phyloP scores from a whole-genome alignment of 495 filamentous ascomycete species.

The Aspergillus mulundensis region DNA sequence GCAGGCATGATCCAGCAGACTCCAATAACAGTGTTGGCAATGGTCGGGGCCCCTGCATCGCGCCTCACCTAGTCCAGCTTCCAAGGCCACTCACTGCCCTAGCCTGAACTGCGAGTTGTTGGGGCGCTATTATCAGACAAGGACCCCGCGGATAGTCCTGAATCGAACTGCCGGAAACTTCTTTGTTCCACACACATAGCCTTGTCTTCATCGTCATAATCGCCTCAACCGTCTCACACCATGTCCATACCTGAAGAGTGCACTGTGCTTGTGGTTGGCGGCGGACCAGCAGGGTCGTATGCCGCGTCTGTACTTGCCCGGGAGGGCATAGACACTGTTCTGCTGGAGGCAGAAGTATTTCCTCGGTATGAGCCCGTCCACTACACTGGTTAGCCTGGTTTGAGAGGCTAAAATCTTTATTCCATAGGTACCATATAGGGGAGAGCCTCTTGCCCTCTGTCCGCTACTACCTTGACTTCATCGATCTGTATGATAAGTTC shows the following conservation, averaged over 20 bases:
- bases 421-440: slow-evolving; percentile 16
- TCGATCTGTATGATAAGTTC: slow-evolving; percentile 43
- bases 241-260: slow-evolving; percentile 4
- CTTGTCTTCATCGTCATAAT: neutral
- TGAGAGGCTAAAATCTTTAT: neutral
- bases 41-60: neutral
- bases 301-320: slow-evolving; percentile 39
- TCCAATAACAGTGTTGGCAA: neutral
- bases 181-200: neutral
- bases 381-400: neutral
- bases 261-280: slow-evolving; percentile 43
- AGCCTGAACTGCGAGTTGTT: neutral
- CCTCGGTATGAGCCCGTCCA: neutral
- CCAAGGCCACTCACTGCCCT: neutral
- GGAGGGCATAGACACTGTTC: slow-evolving; percentile 38
- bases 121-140: neutral
- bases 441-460: slow-evolving; percentile 50
- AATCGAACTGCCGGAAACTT: neutral
- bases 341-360: slow-evolving; percentile 24
- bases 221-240: neutral
- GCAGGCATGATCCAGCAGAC: neutral
- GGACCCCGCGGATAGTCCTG: neutral
- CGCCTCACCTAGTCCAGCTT: neutral
- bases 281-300: slow-evolving; percentile 47
- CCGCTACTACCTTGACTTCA: slow-evolving; percentile 45